Base-by-base conservation (phyloP, 441 rosid genomes). In the Omphalea diandra region DNA sequence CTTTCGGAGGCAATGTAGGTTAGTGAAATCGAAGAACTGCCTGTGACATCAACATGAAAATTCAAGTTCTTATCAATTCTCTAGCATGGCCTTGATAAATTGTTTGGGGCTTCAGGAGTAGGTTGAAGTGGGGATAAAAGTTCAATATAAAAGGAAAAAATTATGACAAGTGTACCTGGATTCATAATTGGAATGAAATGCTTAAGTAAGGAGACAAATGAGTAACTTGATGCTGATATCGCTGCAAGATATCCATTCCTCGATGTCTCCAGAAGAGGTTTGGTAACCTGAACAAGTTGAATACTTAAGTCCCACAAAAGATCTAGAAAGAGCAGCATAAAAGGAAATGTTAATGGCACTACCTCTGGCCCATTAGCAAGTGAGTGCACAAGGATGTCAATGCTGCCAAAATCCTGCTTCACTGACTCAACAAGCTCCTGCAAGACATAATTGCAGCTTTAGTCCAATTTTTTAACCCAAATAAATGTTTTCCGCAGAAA, bases 281-380 rank as follows among this genome's bases (percentile, higher is more conserved):
- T 93, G 67, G 65, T 87, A 40, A 93, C 95, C 95, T 90, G 73
- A 24, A 35, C 33, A 47, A 47, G 47, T 46, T 46, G 55, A 12
- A 41, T 59, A 22, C 3, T 8, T 41, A 1, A 63, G 20, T 0
- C 0, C 32, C 9, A 70, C n/a, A 6, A 54, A 29, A 58, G 5
- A 58, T 7, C 31, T 5, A 35, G 31, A 36, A 15, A n/a, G 31
- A 14, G 61, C 20, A 18, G 7, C 26, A 54, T 5, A 57, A 17
- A 32, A 11, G n/a, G 22, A 33, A 20, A 69, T 7, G 24, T 35
- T 24, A 5, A 31, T 31, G 15, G 29, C 32, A 46, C 32, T 69
- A 88, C 99, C 99, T 95, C 98, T 27, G 99, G 98, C 43, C 99
- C 98, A 81, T 95, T 95, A 65, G 99, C 99, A 73, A 95, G 97